Evolutionary conservation across 495 filamentous ascomycete species (phyloP).

Genomic region (Xylaria cubensis): DNA sequence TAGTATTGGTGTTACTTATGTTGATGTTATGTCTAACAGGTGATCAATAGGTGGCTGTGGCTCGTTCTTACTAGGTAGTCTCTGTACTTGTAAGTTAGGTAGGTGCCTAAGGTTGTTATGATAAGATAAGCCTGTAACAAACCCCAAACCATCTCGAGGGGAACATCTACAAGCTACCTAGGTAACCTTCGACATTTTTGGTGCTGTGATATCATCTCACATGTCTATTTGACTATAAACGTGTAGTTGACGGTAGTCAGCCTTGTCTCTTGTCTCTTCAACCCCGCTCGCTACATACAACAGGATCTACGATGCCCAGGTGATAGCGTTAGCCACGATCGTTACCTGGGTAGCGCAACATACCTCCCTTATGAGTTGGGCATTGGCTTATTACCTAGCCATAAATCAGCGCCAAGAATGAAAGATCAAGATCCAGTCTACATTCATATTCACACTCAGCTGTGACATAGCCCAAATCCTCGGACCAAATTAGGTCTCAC

Average conservation of each 20-base stretch:
- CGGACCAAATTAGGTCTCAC: background rate
- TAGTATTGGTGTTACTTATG: background rate
- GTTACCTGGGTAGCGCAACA: background rate
- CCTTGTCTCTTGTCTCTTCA: conserved; percentile 1
- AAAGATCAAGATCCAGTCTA: background rate
- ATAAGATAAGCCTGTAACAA: background rate
- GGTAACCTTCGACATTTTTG: background rate
- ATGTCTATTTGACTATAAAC: background rate
- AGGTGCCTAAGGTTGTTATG: background rate
- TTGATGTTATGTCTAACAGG: too few species aligned
- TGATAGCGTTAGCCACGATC: background rate
- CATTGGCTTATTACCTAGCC: background rate
- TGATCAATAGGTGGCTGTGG: too few species aligned
- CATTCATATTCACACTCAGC: background rate
- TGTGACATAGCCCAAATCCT: background rate
- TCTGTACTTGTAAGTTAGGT: too few species aligned
- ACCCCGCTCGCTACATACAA: background rate
- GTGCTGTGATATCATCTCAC: background rate
- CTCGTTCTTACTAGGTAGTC: too few species aligned
- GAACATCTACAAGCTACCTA: background rate
- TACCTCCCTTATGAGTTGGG: background rate
- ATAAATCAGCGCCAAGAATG: background rate
- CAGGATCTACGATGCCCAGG: conserved; percentile 2
- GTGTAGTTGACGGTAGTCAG: background rate
- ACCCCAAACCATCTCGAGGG: background rate